A percentile compares a stretch with the other conserved stretches of the same genome.
phyloP scores from a whole-genome alignment of 768 basidiomycete species.

The Amanita jacksonii region DNA sequence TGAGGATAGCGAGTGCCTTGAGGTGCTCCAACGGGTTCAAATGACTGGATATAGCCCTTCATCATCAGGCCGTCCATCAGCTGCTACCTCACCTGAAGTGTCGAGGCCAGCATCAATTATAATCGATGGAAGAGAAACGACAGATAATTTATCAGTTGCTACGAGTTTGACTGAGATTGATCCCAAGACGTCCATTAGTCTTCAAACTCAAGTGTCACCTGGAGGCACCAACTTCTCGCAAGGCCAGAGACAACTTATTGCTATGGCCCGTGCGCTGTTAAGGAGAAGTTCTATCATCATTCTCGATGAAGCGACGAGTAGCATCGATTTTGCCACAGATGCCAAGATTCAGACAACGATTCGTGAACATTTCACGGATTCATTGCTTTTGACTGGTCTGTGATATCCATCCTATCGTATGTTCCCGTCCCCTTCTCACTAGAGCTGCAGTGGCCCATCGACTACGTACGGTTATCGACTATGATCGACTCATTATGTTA shows the following conservation, averaged over 20 bases:
- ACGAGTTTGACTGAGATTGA: constrained; percentile 48
- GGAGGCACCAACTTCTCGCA: constrained; percentile 91
- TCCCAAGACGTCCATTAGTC: constrained; percentile 42
- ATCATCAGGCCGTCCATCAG: constrained; percentile 41
- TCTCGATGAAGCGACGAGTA: constrained; percentile 78
- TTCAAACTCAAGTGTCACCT: constrained; percentile 74
- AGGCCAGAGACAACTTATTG: constrained; percentile 82
- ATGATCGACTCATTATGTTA: constrained; percentile 72
- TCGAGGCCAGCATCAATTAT: constrained; percentile 35
- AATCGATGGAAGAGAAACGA: constrained; percentile 27
- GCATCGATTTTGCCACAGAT: constrained; percentile 83
- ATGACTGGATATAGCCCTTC: constrained; percentile 48
- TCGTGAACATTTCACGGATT: constrained; percentile 72
- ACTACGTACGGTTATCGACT: constrained; percentile 70
- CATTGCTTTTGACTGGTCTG: constrained; percentile 63
- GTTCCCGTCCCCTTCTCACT: constrained; percentile 1
- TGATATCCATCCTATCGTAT: constrained; percentile 4
- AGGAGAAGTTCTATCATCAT: constrained; percentile 66
- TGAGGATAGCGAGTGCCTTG: constrained; percentile 68
- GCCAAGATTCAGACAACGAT: constrained; percentile 87
- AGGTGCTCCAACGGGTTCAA: constrained; percentile 75
- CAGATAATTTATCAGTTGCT: constrained; percentile 26
- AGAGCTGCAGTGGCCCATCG: constrained; percentile 54
- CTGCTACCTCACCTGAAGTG: constrained; percentile 33
- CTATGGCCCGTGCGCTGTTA: constrained; percentile 76